Evolutionary conservation across 768 basidiomycete species (phyloP).

Genomic region (Leucosporidium scottii): DNA sequence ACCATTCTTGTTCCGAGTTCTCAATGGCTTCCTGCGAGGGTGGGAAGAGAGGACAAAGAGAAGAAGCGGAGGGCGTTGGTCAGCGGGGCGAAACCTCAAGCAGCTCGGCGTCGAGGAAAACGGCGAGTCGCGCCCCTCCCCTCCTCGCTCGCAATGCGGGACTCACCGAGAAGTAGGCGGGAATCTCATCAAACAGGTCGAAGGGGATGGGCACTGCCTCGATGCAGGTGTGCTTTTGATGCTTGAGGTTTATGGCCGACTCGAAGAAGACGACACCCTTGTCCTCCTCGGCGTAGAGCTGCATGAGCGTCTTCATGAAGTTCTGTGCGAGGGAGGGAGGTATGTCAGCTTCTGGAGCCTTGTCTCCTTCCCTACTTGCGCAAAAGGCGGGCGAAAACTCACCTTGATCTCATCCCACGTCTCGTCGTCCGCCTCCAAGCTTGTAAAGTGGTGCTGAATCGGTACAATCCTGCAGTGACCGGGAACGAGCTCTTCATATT

Average conservation of each 20-base stretch:
- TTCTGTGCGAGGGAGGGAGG: conserved; percentile 47
- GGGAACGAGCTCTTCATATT: conserved; percentile 74
- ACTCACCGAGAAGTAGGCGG: conserved; percentile 83
- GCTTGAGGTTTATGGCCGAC: conserved; percentile 75
- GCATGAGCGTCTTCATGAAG: conserved; percentile 88
- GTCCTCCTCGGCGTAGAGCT: conserved; percentile 86
- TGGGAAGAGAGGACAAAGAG: too few species aligned
- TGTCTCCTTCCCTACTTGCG: too few species aligned
- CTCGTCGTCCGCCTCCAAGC: conserved; percentile 91
- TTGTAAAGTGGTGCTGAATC: conserved; percentile 83
- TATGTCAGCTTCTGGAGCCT: not conserved
- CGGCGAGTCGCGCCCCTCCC: too few species aligned
- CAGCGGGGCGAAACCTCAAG: too few species aligned
- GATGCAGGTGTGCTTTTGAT: conserved; percentile 85
- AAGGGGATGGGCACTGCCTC: conserved; percentile 90
- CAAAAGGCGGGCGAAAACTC: too few species aligned
- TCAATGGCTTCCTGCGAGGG: conserved; percentile 74
- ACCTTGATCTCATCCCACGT: conserved; percentile 97
- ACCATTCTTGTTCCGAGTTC: conserved; percentile 92
- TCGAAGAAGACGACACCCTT: conserved; percentile 94
- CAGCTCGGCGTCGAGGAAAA: too few species aligned
- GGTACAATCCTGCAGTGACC: conserved; percentile 96
- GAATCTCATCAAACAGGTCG: conserved; percentile 75
- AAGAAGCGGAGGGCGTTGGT: not conserved
- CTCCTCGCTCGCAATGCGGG: too few species aligned